Conservation (phyloP, 2,329 filamentous ascomycete species). For the Sporothrix protearum region DNA sequence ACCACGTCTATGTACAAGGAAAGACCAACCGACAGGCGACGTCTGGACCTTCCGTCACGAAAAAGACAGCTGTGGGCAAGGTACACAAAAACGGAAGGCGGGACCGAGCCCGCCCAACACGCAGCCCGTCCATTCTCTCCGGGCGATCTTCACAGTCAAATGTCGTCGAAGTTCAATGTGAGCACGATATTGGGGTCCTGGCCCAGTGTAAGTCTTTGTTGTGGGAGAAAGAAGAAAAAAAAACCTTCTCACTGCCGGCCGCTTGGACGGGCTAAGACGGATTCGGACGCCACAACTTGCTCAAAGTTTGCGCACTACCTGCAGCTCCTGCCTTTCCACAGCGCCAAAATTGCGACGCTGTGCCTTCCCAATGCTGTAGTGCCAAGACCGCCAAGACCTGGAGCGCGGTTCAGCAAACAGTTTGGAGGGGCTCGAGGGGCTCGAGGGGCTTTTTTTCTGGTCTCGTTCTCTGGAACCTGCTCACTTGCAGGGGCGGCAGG, state of each 20-base stretch:
- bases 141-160: neutral
- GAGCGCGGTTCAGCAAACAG: neutral
- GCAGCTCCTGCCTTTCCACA: neutral
- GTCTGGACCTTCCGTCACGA: neutral
- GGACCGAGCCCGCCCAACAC: neutral
- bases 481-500: slow-evolving; percentile 6
- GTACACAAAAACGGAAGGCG: slow-evolving; percentile 2
- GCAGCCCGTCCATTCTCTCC: neutral
- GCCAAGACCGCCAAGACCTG: neutral
- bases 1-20: too few relatives aligned
- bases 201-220: neutral
- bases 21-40: neutral
- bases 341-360: neutral
- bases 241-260: slow-evolving; percentile 25
- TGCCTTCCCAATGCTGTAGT: neutral
- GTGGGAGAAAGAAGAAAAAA: neutral
- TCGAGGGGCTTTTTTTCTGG: neutral
- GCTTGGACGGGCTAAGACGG: slow-evolving; percentile 20
- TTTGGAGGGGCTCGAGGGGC: neutral
- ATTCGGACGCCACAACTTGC: slow-evolving; percentile 43
- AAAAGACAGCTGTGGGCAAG: neutral
- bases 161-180: too few relatives aligned
- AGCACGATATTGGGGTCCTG: neutral
- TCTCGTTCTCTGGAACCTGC: neutral
- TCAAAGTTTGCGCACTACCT: slow-evolving; percentile 46